Evolutionary conservation across 495 filamentous ascomycete genomes (phyloP), one percentile per base, ranked within the genome.

Genomic region (Trichoderma reesei): DNA sequence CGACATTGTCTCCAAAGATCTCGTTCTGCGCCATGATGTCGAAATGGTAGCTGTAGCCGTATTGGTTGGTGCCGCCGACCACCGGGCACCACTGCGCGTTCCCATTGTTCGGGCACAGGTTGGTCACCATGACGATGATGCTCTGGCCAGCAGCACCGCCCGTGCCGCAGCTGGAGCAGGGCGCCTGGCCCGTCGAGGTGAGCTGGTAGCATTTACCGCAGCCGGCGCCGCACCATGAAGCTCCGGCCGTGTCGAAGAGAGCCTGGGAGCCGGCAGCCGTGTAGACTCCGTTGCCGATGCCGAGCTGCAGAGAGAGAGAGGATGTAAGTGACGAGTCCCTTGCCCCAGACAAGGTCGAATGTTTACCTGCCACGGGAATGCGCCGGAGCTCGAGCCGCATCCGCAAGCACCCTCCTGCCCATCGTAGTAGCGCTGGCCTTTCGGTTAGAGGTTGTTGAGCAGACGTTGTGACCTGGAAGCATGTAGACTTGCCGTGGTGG

Each of bases 41-140:
- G 64, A 78, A 78, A 61, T 78, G 75, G 51, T 75, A 75, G 41
- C 66, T 68, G 65, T 74, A 78, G 5, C 75, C 75, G 64, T 78
- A 78, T 61, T 73, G 68, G 63, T 78, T 78, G 0, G 54, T 72
- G 5, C 66, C 65, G 11, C 73, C 73, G 7, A 64, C 44, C 1
- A 42, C 48, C 3, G 74, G 72, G 59, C 75, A 78, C 75, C 75
- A 78, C 64, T 74, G 67, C 34, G 64, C 67, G 60, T 78, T 78
- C n/a, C 75, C 75, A 54, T 72, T 68, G 65, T 73, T 66, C 1
- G 75, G 75, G 64, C 75, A 78, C 3, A 76, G 65, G 62, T 78
- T 78, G 33, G 75, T 78, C 34, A 76, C 70, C 75, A 76, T 74
- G 41, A 78, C 75, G 48, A 75, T 75, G 63, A 78, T 76, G 59